These are phyloP conservation scores for Thecaphora frezii DNA, from an alignment of 1,284 basidiomycete genomes.

Conservation along the genomic window DNA sequence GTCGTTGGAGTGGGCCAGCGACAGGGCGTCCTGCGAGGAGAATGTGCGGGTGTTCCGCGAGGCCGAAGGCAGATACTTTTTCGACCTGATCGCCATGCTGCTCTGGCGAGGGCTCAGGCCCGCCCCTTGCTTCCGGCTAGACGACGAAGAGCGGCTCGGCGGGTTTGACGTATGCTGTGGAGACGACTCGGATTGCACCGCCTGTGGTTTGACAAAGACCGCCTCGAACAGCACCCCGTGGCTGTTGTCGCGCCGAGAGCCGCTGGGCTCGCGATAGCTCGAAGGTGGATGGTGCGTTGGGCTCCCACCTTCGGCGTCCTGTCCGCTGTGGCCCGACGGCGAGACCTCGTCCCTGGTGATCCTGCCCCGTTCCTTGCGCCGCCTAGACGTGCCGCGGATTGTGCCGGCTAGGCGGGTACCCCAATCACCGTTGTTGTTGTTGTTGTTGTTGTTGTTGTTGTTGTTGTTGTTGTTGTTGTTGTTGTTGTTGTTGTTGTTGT, in stretches of 20 bases:
- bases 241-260: too few species aligned
- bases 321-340: too few species aligned
- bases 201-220: neutral
- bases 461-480: too few species aligned
- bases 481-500: too few species aligned
- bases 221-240: neutral
- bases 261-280: neutral
- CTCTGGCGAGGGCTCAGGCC: neutral
- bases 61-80: neutral
- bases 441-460: too few species aligned
- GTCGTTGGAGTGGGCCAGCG: too few species aligned
- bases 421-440: too few species aligned
- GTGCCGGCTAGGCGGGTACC: neutral
- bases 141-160: neutral
- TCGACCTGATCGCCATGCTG: neutral
- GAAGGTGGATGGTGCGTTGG: neutral
- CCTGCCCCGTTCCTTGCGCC: neutral
- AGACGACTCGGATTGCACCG: neutral
- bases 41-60: too few species aligned
- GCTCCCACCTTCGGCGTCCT: too few species aligned
- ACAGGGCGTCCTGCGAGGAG: too few species aligned
- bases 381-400: neutral
- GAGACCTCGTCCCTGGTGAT: neutral
- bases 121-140: neutral
- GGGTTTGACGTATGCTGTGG: neutral